Conservation (phyloP, 2,329 filamentous ascomycete genomes). For the Xylariaceae sp. region DNA sequence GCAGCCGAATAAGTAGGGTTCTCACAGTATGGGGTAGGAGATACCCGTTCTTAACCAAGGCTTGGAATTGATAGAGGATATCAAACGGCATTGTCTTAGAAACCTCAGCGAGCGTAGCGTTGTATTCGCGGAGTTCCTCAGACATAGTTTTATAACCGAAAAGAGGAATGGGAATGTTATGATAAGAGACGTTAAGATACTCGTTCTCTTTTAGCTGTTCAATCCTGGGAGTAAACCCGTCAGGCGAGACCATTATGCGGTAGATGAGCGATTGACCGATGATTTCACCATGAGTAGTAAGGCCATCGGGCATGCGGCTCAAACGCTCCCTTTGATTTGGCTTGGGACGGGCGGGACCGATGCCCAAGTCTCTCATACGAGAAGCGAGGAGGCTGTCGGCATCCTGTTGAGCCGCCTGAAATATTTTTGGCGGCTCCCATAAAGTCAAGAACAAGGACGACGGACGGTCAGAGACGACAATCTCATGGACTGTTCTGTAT, state of each 20-base stretch:
- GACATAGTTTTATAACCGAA: conserved; percentile 18
- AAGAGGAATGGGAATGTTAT: conserved; percentile 21
- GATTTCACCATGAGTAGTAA: conserved; percentile 31
- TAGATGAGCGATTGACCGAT: conserved; percentile 44
- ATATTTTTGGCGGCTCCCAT: conserved; percentile 47
- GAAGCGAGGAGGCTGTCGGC: conserved; percentile 3
- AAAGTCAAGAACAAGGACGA: conserved; percentile 47
- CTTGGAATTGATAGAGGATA: conserved; percentile 58
- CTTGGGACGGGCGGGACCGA: neutral
- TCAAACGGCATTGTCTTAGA: conserved; percentile 43
- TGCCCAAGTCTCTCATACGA: conserved; percentile 19
- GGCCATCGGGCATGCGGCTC: conserved; percentile 26
- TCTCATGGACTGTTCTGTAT: conserved; percentile 43
- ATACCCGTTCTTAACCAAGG: conserved; percentile 57
- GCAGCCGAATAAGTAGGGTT: conserved; percentile 42
- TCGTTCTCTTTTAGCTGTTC: conserved; percentile 27
- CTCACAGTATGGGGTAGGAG: conserved; percentile 51
- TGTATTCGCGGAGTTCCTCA: conserved; percentile 32
- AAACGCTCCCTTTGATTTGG: conserved; percentile 29
- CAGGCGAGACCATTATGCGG: conserved; percentile 30
- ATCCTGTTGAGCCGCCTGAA: conserved; percentile 21
- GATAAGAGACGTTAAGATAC: conserved; percentile 23
- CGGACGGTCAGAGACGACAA: conserved; percentile 36
- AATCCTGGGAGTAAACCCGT: conserved; percentile 30
- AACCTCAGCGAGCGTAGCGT: conserved; percentile 28